Base-by-base conservation (phyloP, 495 filamentous ascomycete species). In the Penicillium maclennaniae region DNA sequence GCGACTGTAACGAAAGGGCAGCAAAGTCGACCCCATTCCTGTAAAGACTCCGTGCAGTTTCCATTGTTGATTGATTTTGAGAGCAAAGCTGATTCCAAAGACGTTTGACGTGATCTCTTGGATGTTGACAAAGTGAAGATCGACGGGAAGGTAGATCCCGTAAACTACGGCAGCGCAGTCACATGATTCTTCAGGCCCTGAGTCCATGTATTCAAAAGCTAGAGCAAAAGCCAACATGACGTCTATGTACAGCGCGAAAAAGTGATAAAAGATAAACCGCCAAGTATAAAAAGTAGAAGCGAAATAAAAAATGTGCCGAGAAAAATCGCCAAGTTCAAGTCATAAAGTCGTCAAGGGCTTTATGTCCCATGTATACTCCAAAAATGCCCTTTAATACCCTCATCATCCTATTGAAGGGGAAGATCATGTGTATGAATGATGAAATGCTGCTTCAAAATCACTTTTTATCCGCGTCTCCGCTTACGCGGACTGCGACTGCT, bases 21-120 rank as follows among this genome's bases (percentile, higher is more conserved):
- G 71, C 66, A 57, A 89, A 88, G 58, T 88, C 83, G 8, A 88
- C 68, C 15, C 83, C 81, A 23, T 79, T 68, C 42, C 80, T 79
- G 71, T 87, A 87, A 44, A 79, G 69, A 53, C 76, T 69, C 45
- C 69, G 67, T 8, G 59, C 50, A 17, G 60, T 51, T 41, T 68
- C 69, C 67, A 72, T 74, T n/a, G 25, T 62, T 55, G 8, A 28
- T 14, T 5, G 7, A 19, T 19, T 5, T 7, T 16, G 16, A 40
- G 15, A 20, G 16, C 19, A 40, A 40, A 19, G 16, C 4, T 1
- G 1, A 20, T 16, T 17, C 10, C 38, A 1, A 14, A 46, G 44
- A 34, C 19, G 6, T 34, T 19, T 28, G 19, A 19, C 6, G 19
- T 7, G 38, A 2, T 14, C 6, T 40, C 17, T 7, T 40, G 16